A percentile compares a stretch with the other conserved stretches of the same genome.
phyloP scores from a whole-genome alignment of 257 asterid species.

The Cordia subcordata region DNA sequence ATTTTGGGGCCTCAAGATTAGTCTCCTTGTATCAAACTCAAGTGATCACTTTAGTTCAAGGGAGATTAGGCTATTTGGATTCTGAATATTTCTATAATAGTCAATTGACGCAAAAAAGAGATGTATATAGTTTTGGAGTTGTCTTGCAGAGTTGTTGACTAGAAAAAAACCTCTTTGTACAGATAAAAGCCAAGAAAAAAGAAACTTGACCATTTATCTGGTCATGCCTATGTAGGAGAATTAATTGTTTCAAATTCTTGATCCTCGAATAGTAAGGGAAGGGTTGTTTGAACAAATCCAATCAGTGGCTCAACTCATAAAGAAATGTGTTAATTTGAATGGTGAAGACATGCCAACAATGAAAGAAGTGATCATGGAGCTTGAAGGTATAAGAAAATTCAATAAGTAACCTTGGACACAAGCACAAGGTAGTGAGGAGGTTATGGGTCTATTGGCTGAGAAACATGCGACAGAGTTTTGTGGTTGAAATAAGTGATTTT shows the following conservation, averaged over 20 bases:
- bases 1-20: slow-evolving; percentile 78
- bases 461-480: slow-evolving; percentile 37
- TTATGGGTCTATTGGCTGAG: slow-evolving; percentile 24
- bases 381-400: slow-evolving; percentile 57
- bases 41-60: slow-evolving; percentile 71
- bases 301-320: slow-evolving; percentile 40
- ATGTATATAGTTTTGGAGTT: slow-evolving; percentile 75
- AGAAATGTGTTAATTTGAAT: slow-evolving; percentile 41
- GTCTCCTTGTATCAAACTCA: slow-evolving; percentile 59
- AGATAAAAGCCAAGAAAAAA: slow-evolving; percentile 37
- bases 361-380: slow-evolving; percentile 74
- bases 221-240: slow-evolving; percentile 39
- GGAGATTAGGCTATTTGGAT: slow-evolving; percentile 72
- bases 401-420: slow-evolving; percentile 45
- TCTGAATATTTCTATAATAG: slow-evolving; percentile 76
- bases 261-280: slow-evolving; percentile 52
- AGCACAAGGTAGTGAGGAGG: slow-evolving; percentile 14
- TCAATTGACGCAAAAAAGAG: slow-evolving; percentile 66
- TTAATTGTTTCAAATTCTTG: slow-evolving; percentile 45
- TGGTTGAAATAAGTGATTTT: slow-evolving; percentile 33
- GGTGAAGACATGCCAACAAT: slow-evolving; percentile 68
- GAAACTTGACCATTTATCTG: slow-evolving; percentile 45
- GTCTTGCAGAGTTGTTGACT: slow-evolving; percentile 65
- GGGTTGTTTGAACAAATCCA: slow-evolving; percentile 57
- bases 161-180: slow-evolving; percentile 54